These are phyloP conservation scores for Botrytis medusae DNA, from an alignment of 2,329 filamentous ascomycete genomes.

Conservation along the genomic window DNA sequence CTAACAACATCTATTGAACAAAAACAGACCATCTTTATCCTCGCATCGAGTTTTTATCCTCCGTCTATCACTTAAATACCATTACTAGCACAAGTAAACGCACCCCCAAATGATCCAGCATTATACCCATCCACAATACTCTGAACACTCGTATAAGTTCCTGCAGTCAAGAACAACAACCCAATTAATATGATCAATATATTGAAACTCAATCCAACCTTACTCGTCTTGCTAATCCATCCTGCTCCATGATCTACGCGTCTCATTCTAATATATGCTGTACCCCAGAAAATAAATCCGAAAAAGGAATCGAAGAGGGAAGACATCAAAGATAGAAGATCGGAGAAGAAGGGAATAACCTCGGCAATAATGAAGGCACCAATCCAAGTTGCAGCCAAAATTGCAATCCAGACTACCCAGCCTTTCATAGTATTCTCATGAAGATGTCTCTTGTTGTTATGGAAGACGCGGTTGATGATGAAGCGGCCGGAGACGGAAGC, in stretches of 20 bases:
- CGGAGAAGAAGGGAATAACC: conserved; percentile 90
- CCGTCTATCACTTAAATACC: conserved; percentile 48
- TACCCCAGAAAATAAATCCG: conserved; percentile 93
- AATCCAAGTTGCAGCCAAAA: conserved; percentile 76
- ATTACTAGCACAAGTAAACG: conserved; percentile 74
- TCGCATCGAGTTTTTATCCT: background rate
- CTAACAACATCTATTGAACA: background rate
- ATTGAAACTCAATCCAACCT: conserved; percentile 62
- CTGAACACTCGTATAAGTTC: conserved; percentile 77
- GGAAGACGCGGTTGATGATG: conserved; percentile 87
- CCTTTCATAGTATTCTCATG: conserved; percentile 76
- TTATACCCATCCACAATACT: conserved; percentile 73
- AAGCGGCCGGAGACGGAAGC: conserved; percentile 88
- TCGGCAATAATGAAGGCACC: conserved; percentile 89
- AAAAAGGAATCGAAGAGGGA: conserved; percentile 91
- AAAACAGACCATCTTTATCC: background rate
- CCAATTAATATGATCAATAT: conserved; percentile 71
- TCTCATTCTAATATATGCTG: conserved; percentile 77
- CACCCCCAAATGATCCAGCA: conserved; percentile 61
- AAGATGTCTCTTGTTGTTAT: conserved; percentile 71
- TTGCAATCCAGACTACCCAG: conserved; percentile 75
- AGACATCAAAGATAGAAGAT: conserved; percentile 69
- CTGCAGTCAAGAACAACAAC: conserved; percentile 75
- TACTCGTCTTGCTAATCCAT: conserved; percentile 35
- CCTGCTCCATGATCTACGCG: conserved; percentile 58